These are phyloP conservation scores for Durotheca rogersii DNA, from an alignment of 495 filamentous ascomycete genomes.

Conservation along the genomic window DNA sequence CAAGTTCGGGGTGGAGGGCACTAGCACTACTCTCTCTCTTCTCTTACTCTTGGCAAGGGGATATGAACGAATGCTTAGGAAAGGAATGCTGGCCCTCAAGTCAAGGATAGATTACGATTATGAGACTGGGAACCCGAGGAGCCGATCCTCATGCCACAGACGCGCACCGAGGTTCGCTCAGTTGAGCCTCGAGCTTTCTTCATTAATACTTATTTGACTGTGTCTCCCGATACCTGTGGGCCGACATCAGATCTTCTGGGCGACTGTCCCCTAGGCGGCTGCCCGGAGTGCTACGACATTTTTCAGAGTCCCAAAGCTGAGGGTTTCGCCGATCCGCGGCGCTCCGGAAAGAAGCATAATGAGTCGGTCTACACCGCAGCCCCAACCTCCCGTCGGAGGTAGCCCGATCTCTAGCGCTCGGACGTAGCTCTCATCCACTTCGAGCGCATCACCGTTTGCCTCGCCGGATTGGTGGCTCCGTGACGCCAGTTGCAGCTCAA, in stretches of 20 bases:
- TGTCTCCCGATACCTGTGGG: neutral
- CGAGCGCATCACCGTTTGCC: constrained; percentile 22
- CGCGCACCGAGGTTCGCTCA: too few relatives aligned
- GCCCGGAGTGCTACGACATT: constrained; percentile 55
- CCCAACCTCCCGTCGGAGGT: constrained; percentile 95
- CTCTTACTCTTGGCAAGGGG: too few relatives aligned
- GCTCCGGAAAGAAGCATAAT: constrained; percentile 82
- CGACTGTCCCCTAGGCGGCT: constrained; percentile 22
- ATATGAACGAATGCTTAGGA: too few relatives aligned
- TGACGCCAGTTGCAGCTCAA: constrained; percentile 54
- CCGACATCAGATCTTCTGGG: neutral
- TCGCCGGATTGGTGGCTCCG: constrained; percentile 27
- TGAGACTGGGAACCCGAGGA: too few relatives aligned
- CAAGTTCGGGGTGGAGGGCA: too few relatives aligned
- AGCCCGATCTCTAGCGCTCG: constrained; percentile 82
- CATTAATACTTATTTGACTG: too few relatives aligned
- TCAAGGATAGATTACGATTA: too few relatives aligned
- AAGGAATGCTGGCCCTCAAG: too few relatives aligned
- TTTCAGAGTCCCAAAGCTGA: constrained; percentile 83
- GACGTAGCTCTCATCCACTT: constrained; percentile 81
- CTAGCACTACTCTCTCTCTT: too few relatives aligned
- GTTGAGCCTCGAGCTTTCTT: too few relatives aligned
- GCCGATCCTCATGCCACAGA: too few relatives aligned
- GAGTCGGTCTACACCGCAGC: constrained; percentile 85
- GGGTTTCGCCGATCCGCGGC: constrained; percentile 73